Percentiles rank a stretch among this genome's conserved stretches.
These are phyloP conservation scores for Vachellia collinsii DNA, from an alignment of 306 rosid genomes.

Conservation along the genomic window DNA sequence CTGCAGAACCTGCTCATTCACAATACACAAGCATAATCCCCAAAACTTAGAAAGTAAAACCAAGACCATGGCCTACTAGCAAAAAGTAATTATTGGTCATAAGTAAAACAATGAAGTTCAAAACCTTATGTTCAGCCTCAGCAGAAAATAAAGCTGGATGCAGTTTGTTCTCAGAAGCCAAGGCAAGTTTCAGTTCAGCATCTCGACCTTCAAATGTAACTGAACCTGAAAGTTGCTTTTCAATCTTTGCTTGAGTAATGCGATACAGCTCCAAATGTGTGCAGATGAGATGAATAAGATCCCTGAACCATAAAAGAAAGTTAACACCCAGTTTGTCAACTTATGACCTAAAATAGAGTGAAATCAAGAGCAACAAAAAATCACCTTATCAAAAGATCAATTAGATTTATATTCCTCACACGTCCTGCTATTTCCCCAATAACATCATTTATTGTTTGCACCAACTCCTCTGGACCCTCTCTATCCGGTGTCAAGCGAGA, in stretches of 20 bases:
- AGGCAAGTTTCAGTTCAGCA: constrained; percentile 60
- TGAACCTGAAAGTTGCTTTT: constrained; percentile 53
- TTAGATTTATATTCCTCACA: constrained; percentile 82
- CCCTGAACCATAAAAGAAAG: constrained; percentile 65
- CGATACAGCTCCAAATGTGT: constrained; percentile 91
- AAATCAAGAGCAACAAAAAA: constrained; percentile 27
- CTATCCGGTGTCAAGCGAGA: constrained; percentile 85
- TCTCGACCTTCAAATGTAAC: constrained; percentile 73
- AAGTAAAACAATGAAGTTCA: constrained; percentile 33
- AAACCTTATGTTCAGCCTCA: constrained; percentile 98
- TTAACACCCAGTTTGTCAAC: constrained; percentile 46
- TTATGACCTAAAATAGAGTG: constrained; percentile 25
- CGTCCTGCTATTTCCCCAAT: constrained; percentile 91
- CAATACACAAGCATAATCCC: constrained; percentile 41
- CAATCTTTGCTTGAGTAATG: constrained; percentile 70
- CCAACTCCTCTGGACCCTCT: constrained; percentile 95
- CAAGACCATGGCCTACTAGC: constrained; percentile 23
- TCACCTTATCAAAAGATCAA: constrained; percentile 93
- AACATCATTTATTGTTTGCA: constrained; percentile 66
- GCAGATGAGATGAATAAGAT: constrained; percentile 78
- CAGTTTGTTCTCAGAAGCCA: constrained; percentile 83
- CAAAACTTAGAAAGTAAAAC: constrained; percentile 25
- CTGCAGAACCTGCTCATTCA: constrained; percentile 81
- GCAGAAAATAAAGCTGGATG: constrained; percentile 98
- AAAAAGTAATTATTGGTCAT: constrained; percentile 31